A percentile compares a stretch with the other conserved stretches of the same genome.
Conservation (phyloP, 2,329 filamentous ascomycete genomes). For the Monosporascus cannonballus region DNA sequence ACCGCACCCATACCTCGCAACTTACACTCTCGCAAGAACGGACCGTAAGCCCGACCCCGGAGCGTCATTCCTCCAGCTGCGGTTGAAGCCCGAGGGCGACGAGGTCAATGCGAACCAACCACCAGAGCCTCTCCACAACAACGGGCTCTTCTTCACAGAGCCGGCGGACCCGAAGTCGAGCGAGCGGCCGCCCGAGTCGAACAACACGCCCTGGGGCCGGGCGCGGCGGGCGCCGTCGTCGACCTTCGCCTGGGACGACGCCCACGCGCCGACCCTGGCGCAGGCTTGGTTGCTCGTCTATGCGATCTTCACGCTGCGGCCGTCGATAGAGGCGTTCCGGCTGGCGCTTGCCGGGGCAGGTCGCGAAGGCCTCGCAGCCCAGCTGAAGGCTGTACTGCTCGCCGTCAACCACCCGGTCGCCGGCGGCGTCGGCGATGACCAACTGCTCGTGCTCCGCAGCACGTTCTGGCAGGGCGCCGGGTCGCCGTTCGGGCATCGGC, state of each 20-base stretch:
- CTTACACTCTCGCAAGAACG: constrained; percentile 36
- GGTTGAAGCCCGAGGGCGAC: constrained; percentile 26
- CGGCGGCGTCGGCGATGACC: constrained; percentile 22
- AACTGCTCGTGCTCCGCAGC: constrained; percentile 40
- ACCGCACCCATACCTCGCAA: constrained; percentile 42
- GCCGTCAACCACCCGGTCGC: constrained; percentile 41
- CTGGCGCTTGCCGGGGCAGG: constrained; percentile 36
- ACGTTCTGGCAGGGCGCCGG: constrained; percentile 68
- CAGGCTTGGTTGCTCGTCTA: constrained; percentile 50
- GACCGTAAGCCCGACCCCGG: constrained; percentile 17
- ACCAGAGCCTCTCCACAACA: constrained; percentile 28
- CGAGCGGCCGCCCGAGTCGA: constrained; percentile 41
- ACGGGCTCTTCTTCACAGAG: constrained; percentile 37
- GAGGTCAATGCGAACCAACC: constrained; percentile 21
- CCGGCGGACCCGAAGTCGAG: constrained; percentile 42
- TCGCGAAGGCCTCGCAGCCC: constrained; percentile 24
- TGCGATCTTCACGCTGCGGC: constrained; percentile 44
- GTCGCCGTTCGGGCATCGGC: constrained; percentile 59
- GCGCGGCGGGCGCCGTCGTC: constrained; percentile 46
- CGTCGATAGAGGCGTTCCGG: constrained; percentile 42
- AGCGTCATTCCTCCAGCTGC: constrained; percentile 31
- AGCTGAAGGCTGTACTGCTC: constrained; percentile 41
- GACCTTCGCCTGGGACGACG: constrained; percentile 36
- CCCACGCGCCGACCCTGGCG: constrained; percentile 36
- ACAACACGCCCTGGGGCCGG: constrained; percentile 52